Conservation (phyloP, 1,284 basidiomycete species). For the Cryptococcus maquisensis region DNA sequence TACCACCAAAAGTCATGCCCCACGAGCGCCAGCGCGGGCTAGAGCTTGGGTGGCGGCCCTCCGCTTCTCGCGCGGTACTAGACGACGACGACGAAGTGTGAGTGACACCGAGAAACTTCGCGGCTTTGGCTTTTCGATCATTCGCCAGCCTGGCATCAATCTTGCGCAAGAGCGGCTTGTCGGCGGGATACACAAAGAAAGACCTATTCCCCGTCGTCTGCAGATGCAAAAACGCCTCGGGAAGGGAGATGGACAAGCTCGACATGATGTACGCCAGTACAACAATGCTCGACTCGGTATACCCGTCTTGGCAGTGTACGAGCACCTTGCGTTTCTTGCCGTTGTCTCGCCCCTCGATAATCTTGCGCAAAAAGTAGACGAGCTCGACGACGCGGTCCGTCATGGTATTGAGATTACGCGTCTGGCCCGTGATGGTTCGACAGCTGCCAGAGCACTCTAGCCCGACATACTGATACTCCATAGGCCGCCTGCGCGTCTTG, state of each 20-base stretch:
- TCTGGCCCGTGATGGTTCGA: constrained; percentile 40
- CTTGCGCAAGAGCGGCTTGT: constrained; percentile 68
- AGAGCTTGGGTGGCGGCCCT: background rate
- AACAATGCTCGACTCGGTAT: constrained; percentile 82
- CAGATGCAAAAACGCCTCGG: constrained; percentile 76
- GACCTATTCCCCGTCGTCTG: constrained; percentile 56
- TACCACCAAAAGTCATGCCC: constrained; percentile 19
- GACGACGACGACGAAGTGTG: background rate
- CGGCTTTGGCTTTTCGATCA: constrained; percentile 33
- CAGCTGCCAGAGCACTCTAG: constrained; percentile 45
- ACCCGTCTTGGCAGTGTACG: constrained; percentile 51
- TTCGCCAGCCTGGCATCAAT: constrained; percentile 61
- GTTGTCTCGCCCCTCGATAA: constrained; percentile 39
- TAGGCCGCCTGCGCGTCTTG: too few relatives aligned
- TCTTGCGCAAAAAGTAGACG: constrained; percentile 41
- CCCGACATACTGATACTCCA: constrained; percentile 35
- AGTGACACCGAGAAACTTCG: constrained; percentile 23
- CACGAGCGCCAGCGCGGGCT: constrained; percentile 33
- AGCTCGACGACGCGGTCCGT: constrained; percentile 43
- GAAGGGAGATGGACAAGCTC: constrained; percentile 61
- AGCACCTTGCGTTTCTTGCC: constrained; percentile 39
- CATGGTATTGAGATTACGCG: constrained; percentile 37
- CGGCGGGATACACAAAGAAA: constrained; percentile 91
- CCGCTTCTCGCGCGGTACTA: background rate
- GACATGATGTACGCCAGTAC: constrained; percentile 88